These are phyloP conservation scores for Tausonia pullulans DNA, from an alignment of 1,284 basidiomycete genomes.

Conservation along the genomic window DNA sequence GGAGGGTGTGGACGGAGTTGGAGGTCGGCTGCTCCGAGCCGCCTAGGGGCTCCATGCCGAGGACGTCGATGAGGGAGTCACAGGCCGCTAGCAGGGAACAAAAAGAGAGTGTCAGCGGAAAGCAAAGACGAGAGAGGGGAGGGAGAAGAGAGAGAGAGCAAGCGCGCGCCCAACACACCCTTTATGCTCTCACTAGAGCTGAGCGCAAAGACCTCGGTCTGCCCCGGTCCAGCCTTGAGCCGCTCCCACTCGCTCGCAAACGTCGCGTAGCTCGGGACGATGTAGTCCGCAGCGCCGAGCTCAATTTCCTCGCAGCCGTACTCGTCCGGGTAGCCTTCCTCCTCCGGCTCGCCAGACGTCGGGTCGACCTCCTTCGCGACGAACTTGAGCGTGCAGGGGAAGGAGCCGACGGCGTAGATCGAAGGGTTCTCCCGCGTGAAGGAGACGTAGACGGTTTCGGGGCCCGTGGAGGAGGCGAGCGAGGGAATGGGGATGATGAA, in stretches of 20 bases:
- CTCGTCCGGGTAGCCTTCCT: slow-evolving; percentile 97
- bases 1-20: slow-evolving; percentile 83
- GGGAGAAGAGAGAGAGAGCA: slow-evolving; percentile 11
- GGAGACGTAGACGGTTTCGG: slow-evolving; percentile 81
- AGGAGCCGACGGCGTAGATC: slow-evolving; percentile 72
- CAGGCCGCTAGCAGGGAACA: slow-evolving; percentile 45
- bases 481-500: slow-evolving; percentile 81
- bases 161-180: slow-evolving; percentile 44
- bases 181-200: slow-evolving; percentile 88
- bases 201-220: slow-evolving; percentile 89
- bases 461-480: slow-evolving; percentile 56
- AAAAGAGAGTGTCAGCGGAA: slow-evolving; percentile 16
- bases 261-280: slow-evolving; percentile 80
- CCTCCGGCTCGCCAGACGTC: slow-evolving; percentile 89
- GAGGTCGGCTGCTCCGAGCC: slow-evolving; percentile 72
- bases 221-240: slow-evolving; percentile 57
- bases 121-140: slow-evolving; percentile 11
- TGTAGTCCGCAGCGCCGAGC: slow-evolving; percentile 80
- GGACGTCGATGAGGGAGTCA: slow-evolving; percentile 81
- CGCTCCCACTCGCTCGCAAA: slow-evolving; percentile 95
- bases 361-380: slow-evolving; percentile 97
- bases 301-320: slow-evolving; percentile 96
- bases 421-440: slow-evolving; percentile 72
- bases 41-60: slow-evolving; percentile 93
- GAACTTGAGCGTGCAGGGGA: slow-evolving; percentile 89